phyloP scores from a whole-genome alignment of 2,329 filamentous ascomycete species.

The Pezicula carpinea region DNA sequence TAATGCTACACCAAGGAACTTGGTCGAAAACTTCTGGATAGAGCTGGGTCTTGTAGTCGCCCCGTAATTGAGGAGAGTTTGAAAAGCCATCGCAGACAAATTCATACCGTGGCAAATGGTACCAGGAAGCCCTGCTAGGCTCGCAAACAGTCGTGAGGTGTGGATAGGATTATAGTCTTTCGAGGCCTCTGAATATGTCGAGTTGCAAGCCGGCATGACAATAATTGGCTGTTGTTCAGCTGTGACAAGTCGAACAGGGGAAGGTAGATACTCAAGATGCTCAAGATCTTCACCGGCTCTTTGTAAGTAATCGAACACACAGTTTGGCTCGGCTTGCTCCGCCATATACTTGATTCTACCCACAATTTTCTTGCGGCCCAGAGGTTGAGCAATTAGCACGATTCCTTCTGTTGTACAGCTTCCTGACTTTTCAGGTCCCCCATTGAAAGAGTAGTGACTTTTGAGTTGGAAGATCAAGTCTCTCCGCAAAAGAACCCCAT shows the following conservation, averaged over 20 bases:
- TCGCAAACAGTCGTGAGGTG: constrained; percentile 93
- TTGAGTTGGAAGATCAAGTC: constrained; percentile 95
- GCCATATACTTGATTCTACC: no score
- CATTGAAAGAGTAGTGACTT: constrained; percentile 89
- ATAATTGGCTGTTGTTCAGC: constrained; percentile 85
- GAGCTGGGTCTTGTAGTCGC: constrained; percentile 96
- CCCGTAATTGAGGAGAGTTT: constrained; percentile 96
- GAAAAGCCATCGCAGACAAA: constrained; percentile 83
- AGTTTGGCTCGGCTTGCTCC: no score
- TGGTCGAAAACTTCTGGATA: constrained; percentile 94
- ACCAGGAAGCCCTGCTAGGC: constrained; percentile 89
- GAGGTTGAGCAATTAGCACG: no score
- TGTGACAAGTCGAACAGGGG: constrained; percentile 83
- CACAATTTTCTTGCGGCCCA: no score
- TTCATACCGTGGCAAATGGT: constrained; percentile 99
- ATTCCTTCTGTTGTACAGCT: no score
- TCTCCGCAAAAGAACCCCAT: constrained; percentile 84
- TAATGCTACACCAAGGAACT: constrained; percentile 93
- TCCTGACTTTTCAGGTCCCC: constrained; percentile 80
- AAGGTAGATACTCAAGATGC: constrained; percentile 95
- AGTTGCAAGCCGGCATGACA: constrained; percentile 93
- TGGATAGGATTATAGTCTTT: constrained; percentile 99
- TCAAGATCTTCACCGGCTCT: constrained; percentile 89
- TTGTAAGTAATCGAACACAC: constrained; percentile 93
- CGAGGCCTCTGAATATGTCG: constrained; percentile 97